Evolutionary conservation across 805 yeast genomes (phyloP), one percentile per base, ranked within the genome.

Genomic region (Metschnikowia corniflorae): DNA sequence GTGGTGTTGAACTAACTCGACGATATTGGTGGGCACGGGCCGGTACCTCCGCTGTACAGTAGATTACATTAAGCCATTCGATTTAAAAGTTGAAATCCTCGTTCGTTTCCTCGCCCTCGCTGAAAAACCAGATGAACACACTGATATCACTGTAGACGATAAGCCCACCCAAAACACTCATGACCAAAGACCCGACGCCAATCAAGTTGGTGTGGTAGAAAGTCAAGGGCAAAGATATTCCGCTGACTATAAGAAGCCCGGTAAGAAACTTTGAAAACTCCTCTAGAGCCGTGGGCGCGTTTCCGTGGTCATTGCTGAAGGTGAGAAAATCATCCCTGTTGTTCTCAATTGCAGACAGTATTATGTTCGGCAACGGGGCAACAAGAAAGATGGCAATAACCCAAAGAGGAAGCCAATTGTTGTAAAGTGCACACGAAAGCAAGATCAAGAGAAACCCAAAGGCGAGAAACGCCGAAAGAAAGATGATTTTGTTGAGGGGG

Each of bases 401-500:
- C 71, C 71, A 47, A 7, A 48, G 52, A 30, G 52, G 52, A 22
- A 31, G 51, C 60, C 67, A 68, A 46, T 66, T 68, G 44, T 60
- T 59, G 54, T 58, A 68, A 35, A 68, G 57, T 23, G 74, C 74
- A 50, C 74, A 68, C 35, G 71, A 65, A 40, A 68, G 58, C 26
- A 68, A 49, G 28, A 68, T 68, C 26, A 68, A 52, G 19, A 68
- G 54, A 46, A 68, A 68, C 21, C 74, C 74, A 14, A 69, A 58
- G 7, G 74, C 74, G 24, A 68, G 53, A 35, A 68, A 63, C 29
- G 72, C 73, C 36, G 70, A 64, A 34, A 68, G 59, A 51, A 68
- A 68, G 45, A 68, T 68, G 47, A 68, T 68, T 43, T 68, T 67
- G 49, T 68, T 68, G 48, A 68, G 61, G 32, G 73, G 72, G 51